A percentile compares a stretch with the other conserved stretches of the same genome.
These are phyloP conservation scores for Botryotinia globosa DNA, from an alignment of 2,329 filamentous ascomycete genomes.

Conservation along the genomic window DNA sequence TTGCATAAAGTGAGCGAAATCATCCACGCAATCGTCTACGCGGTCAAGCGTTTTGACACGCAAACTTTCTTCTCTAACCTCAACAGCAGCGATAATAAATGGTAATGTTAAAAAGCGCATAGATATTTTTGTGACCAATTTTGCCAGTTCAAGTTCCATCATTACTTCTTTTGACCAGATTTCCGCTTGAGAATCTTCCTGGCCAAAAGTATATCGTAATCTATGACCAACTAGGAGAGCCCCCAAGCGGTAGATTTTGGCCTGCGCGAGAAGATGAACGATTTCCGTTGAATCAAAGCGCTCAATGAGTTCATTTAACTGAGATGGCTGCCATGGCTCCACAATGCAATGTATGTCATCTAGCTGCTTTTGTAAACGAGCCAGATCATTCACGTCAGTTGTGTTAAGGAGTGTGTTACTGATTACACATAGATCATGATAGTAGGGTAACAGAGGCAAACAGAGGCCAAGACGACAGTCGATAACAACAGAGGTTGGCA, in stretches of 20 bases:
- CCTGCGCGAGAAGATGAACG: conserved; percentile 35
- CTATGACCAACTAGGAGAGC: conserved; percentile 34
- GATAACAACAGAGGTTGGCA: conserved; percentile 15
- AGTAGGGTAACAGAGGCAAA: conserved; percentile 33
- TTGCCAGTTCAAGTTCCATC: conserved; percentile 34
- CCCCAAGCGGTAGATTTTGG: conserved; percentile 34
- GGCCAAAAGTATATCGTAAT: conserved; percentile 32
- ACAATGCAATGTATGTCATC: conserved; percentile 27
- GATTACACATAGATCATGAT: conserved; percentile 35
- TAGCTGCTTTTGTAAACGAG: conserved; percentile 28
- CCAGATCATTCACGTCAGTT: conserved; percentile 22
- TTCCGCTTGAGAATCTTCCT: conserved; percentile 31
- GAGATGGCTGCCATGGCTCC: conserved; percentile 34
- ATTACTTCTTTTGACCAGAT: conserved; percentile 32
- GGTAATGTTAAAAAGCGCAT: conserved; percentile 34
- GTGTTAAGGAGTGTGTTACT: conserved; percentile 29
- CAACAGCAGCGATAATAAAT: conserved; percentile 25
- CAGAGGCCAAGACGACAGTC: conserved; percentile 35
- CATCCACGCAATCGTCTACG: conserved; percentile 48
- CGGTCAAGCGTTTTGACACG: conserved; percentile 5
- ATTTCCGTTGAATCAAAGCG: conserved; percentile 31
- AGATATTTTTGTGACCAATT: conserved; percentile 27
- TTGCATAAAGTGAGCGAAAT: conserved; percentile 31
- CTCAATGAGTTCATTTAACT: conserved; percentile 25
- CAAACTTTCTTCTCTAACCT: background rate